phyloP scores from a whole-genome alignment of 164 flowering plant genomes.

The Magnolia sinica region DNA sequence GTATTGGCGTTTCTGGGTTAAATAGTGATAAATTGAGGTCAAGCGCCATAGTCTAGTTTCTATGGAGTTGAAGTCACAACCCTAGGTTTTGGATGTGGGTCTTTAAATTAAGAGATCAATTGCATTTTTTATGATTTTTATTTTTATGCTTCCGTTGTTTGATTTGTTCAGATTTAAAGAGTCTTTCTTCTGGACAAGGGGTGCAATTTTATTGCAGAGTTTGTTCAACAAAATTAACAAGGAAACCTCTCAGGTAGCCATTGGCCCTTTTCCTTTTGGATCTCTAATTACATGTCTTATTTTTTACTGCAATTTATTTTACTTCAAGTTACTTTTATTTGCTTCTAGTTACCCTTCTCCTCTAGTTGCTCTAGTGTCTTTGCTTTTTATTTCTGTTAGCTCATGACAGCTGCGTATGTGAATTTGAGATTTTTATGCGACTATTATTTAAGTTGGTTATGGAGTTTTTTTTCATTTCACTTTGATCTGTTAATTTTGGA shows the following conservation, averaged over 20 bases:
- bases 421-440: neutral
- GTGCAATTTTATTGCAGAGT: constrained; percentile 75
- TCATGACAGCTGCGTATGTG: neutral
- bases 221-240: constrained; percentile 66
- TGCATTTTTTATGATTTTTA: neutral
- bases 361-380: neutral
- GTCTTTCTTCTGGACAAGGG: constrained; percentile 39
- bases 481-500: constrained; percentile 2
- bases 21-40: neutral
- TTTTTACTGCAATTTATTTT: no score
- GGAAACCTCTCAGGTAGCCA: constrained; percentile 52
- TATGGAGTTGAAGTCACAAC: neutral
- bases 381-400: neutral
- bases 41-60: neutral
- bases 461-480: neutral
- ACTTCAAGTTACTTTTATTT: neutral
- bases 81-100: neutral
- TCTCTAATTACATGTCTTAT: neutral
- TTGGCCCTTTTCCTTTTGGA: neutral
- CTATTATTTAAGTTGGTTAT: neutral
- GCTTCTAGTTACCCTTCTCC: neutral
- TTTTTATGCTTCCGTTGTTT: constrained; percentile 2
- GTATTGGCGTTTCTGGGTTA: neutral
- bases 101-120: neutral
- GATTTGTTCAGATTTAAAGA: constrained; percentile 45